phyloP scores from a whole-genome alignment of 768 basidiomycete species.

The Terana coerulea region DNA sequence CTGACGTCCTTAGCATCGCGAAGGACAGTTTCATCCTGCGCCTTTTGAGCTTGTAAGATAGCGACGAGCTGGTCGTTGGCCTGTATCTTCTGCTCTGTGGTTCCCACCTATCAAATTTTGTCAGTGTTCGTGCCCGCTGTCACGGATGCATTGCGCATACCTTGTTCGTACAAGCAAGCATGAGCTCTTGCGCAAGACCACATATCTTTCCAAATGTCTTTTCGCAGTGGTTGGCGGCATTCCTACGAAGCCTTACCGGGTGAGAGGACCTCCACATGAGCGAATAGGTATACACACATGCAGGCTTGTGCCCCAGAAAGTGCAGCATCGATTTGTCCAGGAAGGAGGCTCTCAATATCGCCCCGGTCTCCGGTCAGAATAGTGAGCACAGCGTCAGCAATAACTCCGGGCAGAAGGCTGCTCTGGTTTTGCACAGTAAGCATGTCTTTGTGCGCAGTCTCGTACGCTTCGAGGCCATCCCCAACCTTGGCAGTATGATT shows the following conservation, averaged over 20 bases:
- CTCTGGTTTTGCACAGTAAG: constrained; percentile 4
- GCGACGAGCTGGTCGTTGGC: not conserved
- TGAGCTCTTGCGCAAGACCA: not conserved
- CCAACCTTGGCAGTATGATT: constrained; percentile 2
- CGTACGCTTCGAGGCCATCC: constrained; percentile 10
- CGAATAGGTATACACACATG: not conserved
- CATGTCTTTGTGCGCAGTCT: constrained; percentile 10
- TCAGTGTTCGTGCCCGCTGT: not conserved
- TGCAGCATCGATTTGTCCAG: not conserved
- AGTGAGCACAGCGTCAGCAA: not conserved
- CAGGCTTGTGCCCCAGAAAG: not conserved
- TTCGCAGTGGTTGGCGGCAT: not conserved
- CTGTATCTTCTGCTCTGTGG: constrained; percentile 1
- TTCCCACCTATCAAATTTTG: not conserved
- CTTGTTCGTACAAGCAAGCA: constrained; percentile 7
- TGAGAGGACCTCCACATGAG: not conserved
- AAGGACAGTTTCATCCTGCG: not conserved
- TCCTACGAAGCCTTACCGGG: not conserved
- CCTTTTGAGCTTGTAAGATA: not conserved
- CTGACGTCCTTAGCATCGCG: not conserved
- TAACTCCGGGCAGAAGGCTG: constrained; percentile 7
- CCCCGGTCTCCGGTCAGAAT: not conserved
- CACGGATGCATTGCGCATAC: not conserved
- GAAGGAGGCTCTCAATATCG: not conserved
- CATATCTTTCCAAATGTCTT: not conserved